A percentile compares a stretch with the other conserved stretches of the same genome.
Evolutionary conservation across 441 rosid species (phyloP).

Genomic region (Arabidopsis lyrata): DNA sequence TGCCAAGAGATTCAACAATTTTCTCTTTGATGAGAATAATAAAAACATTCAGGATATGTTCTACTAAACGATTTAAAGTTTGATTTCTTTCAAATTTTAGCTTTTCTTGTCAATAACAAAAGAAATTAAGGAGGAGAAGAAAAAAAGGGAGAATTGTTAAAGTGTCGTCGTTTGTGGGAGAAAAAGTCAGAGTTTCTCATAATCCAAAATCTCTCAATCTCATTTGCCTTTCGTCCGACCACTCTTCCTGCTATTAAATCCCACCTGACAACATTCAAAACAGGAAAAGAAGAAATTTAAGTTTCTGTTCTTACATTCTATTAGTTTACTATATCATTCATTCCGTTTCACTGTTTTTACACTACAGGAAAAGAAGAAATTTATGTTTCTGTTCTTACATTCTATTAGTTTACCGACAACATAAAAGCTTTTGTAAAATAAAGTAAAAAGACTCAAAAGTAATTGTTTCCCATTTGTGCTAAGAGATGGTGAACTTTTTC

Average conservation of each 20-base stretch:
- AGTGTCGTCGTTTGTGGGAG: not conserved
- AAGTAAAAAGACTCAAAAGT: not conserved
- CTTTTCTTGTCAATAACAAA: not conserved
- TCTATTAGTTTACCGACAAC: not conserved
- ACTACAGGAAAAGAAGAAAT: too few species aligned
- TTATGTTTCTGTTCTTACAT: too few species aligned
- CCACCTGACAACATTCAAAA: too few species aligned
- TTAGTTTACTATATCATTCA: too few species aligned
- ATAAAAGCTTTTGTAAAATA: too few species aligned
- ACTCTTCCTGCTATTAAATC: conserved; percentile 74
- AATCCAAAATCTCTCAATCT: conserved; percentile 83
- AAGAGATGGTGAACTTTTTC: too few species aligned
- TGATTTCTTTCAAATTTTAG: not conserved
- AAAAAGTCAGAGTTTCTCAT: conserved; percentile 49
- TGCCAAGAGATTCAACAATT: not conserved
- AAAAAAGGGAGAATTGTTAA: not conserved
- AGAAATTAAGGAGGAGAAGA: not conserved
- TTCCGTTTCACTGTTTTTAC: not conserved
- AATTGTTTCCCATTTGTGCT: too few species aligned
- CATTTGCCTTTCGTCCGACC: conserved; percentile 66
- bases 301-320: too few species aligned
- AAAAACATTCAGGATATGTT: not conserved
- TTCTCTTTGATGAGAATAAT: too few species aligned
- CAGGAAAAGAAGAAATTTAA: too few species aligned
- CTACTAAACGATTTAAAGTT: not conserved